Base-by-base conservation (phyloP, 2,329 filamentous ascomycete genomes). In the Rhynchosporium secalis region DNA sequence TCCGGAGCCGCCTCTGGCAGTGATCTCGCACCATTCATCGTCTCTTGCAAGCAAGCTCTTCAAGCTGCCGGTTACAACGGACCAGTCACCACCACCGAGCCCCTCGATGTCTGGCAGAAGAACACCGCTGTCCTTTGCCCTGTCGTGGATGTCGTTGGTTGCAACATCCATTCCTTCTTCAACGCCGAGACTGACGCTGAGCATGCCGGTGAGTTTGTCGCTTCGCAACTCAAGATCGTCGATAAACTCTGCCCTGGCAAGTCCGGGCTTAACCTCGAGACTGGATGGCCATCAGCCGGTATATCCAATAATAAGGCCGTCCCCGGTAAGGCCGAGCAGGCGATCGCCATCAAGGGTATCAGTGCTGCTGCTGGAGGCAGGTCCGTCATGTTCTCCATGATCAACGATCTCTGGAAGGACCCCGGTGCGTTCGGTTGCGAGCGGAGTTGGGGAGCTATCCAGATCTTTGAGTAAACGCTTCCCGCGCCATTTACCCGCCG, bases 141-240 rank as follows among this genome's bases (percentile, higher is more conserved):
- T 41, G 83, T 82, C 71, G 82, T 97, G 63, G 92, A 96, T 74
- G 80, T 96, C 65, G 83, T 91, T 43, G 90, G 88, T 77, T 87
- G 86, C 77, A 96, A 97, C 83, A 86, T 96, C 72, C 93, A 98
- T 81, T 87, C 93, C 70, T 97, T 90, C 89, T 98, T 97, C 89
- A 96, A 96, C 82, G 75, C 85, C 51, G 79, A 83, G 62, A 83
- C 88, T 67, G 73, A 78, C 29, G 84, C 92, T 64, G 72, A 77
- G 3, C 73, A 83, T 56, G 92, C 93, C 60, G 94, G 94, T 74
- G 75, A 79, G 58, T 97, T 97, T 76, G 90, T 93, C 71, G 78
- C 81, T 68, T 74, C 81, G 71, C 87, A 96, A 83, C 84, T 96
- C 68, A 79, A 85, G 52, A 81, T 90, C 68, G 86, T 96, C 66